Conservation (phyloP, 345 rosid genomes). For the Xanthoceras sorbifolium region DNA sequence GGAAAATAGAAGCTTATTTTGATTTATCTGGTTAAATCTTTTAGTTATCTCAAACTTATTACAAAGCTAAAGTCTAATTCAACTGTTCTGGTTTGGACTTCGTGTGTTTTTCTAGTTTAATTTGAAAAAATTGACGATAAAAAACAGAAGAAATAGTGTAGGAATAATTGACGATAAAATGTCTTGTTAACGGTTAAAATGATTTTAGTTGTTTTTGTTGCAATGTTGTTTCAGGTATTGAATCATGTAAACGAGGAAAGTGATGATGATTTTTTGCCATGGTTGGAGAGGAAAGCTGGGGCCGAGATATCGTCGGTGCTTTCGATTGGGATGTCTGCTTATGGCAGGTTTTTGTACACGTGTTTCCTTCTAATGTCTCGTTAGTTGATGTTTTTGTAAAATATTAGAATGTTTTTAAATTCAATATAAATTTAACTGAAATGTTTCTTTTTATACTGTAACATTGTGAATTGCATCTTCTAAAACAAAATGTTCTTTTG, state of each 20-base stretch:
- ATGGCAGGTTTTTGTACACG: constrained; percentile 52
- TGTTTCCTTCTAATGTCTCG: neutral
- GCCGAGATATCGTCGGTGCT: constrained; percentile 54
- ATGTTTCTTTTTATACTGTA: neutral
- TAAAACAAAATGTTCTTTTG: neutral
- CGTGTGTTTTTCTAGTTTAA: neutral
- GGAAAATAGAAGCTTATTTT: neutral
- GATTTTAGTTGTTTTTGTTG: neutral
- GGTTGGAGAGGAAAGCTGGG: constrained; percentile 74
- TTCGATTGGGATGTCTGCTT: constrained; percentile 66
- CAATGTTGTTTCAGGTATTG: constrained; percentile 28
- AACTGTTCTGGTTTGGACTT: neutral
- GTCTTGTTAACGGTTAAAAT: neutral
- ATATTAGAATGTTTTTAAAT: neutral
- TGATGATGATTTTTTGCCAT: constrained; percentile 64
- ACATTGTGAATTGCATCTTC: neutral
- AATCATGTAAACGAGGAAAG: constrained; percentile 40
- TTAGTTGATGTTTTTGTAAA: neutral
- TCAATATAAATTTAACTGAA: neutral
- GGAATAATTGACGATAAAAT: neutral
- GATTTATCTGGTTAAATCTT: neutral
- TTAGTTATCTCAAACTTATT: no score
- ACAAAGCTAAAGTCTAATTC: neutral
- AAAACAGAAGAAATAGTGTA: neutral
- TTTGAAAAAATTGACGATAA: no score